These are phyloP conservation scores for Thuja plicata DNA, from an alignment of 83 land plant genomes.

Conservation along the genomic window DNA sequence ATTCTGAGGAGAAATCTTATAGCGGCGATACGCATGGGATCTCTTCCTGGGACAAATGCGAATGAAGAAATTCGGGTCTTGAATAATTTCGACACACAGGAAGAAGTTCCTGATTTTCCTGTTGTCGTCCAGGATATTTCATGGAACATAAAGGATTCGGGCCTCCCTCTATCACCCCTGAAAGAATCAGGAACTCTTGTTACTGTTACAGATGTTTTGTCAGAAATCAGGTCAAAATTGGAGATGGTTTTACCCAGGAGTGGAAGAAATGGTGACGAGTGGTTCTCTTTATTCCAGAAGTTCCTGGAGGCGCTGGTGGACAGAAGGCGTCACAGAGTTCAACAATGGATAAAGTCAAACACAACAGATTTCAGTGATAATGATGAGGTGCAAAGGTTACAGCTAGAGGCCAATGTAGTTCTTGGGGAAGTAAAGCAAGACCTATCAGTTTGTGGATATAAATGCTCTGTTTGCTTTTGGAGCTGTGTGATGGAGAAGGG, in stretches of 20 bases:
- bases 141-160: conserved; percentile 13
- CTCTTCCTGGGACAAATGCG: background rate
- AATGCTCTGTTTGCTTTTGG: conserved; percentile 34
- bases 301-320: conserved; percentile 28
- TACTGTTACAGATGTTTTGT: background rate
- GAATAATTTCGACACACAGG: conserved; percentile 24
- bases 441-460: conserved; percentile 24
- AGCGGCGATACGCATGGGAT: conserved; percentile 12
- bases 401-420: conserved; percentile 13
- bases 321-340: conserved; percentile 17
- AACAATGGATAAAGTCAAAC: conserved; percentile 28
- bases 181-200: background rate
- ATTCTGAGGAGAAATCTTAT: conserved; percentile 21
- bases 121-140: conserved; percentile 5
- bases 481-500: conserved; percentile 21
- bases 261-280: conserved; percentile 18
- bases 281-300: conserved; percentile 24
- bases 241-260: conserved; percentile 8
- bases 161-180: conserved; percentile 14
- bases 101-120: conserved; percentile 12
- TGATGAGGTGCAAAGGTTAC: conserved; percentile 33
- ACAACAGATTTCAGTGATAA: conserved; percentile 13
- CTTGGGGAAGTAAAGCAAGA: conserved; percentile 21
- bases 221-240: background rate
- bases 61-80: background rate